Base-by-base conservation (phyloP, 2,329 filamentous ascomycete genomes). In the Fusarium musae region DNA sequence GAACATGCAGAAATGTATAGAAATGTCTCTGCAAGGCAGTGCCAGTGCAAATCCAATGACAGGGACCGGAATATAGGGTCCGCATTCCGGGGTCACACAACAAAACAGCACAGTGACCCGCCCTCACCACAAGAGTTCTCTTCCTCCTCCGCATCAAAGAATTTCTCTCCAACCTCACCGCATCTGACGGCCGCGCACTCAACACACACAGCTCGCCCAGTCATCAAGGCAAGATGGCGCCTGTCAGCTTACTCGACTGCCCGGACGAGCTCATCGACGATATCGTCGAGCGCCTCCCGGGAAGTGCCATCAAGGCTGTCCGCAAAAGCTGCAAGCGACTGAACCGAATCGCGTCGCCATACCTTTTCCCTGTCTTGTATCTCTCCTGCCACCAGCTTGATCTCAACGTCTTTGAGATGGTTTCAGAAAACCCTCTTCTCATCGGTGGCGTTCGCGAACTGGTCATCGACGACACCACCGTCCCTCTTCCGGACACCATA, bases 371-470 rank as follows among this genome's bases (percentile, higher is more conserved):
- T 0, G 39, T 47, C 1, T 8, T 73, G 3, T 70, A 72, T 9
- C 5, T 72, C 2, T 73, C 70, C 0, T 72, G 69, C 3, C 66
- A 73, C 5, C 54, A 58, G 5, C 50, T 73, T 2, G 71, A 73
- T 10, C 43, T 73, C 1, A 16, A 70, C 1, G 59, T 73, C 2
- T 73, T 73, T 17, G 16, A 9, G 0, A 36, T 50, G 6, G 47
- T 70, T 5, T 23, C 47, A 0, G 28, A 28, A 2, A 73, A 68
- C 12, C 59, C 63, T 0, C 30, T 70, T 4, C 44, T 73, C 0
- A 46, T 73, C 7, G 28, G 66, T 0, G 49, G 65, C 1, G 69
- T 71, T 0, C 37, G 28, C 4, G 66, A 73, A 26, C 50, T 74
- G 0, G n/a, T 74, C 5, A 60, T 74, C 9, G 66, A 73, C 6